These are phyloP conservation scores for Yamadazyma olivae DNA, from an alignment of 805 yeast genomes.

Conservation along the genomic window DNA sequence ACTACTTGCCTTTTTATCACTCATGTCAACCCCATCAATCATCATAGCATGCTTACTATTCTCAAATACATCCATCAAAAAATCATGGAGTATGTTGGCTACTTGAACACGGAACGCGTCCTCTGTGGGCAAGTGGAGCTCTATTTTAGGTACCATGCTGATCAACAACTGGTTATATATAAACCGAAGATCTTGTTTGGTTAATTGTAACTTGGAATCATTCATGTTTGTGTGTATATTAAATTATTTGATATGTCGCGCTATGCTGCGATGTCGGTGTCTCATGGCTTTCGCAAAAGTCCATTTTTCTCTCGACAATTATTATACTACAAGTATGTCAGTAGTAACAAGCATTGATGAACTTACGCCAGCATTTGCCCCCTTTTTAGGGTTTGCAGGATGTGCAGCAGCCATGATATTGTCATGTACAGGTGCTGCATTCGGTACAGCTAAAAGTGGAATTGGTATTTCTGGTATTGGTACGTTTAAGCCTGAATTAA, in stretches of 20 bases:
- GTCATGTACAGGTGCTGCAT: slow-evolving; percentile 97
- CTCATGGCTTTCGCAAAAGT: neutral
- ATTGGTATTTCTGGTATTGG: slow-evolving; percentile 98
- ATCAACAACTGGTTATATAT: slow-evolving; percentile 43
- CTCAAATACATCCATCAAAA: slow-evolving; percentile 54
- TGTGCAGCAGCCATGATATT: slow-evolving; percentile 90
- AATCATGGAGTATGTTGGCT: slow-evolving; percentile 39
- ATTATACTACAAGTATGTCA: no score
- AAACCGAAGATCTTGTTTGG: slow-evolving; percentile 50
- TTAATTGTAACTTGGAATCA: slow-evolving; percentile 47
- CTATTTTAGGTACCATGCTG: slow-evolving; percentile 43
- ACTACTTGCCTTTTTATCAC: slow-evolving; percentile 13
- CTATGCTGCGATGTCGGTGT: no score
- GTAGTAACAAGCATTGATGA: no score
- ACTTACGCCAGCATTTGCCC: slow-evolving; percentile 88
- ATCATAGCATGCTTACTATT: slow-evolving; percentile 52
- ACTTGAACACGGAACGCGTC: slow-evolving; percentile 49
- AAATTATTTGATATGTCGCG: no score
- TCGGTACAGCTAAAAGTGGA: slow-evolving; percentile 98
- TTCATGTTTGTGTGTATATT: no score
- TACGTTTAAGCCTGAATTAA: slow-evolving; percentile 93
- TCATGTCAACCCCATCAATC: slow-evolving; percentile 52
- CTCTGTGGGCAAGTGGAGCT: slow-evolving; percentile 45
- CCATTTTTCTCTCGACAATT: no score
- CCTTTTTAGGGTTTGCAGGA: slow-evolving; percentile 97